These are phyloP conservation scores for Boletus reticuloceps DNA, from an alignment of 768 basidiomycete genomes.

Conservation along the genomic window DNA sequence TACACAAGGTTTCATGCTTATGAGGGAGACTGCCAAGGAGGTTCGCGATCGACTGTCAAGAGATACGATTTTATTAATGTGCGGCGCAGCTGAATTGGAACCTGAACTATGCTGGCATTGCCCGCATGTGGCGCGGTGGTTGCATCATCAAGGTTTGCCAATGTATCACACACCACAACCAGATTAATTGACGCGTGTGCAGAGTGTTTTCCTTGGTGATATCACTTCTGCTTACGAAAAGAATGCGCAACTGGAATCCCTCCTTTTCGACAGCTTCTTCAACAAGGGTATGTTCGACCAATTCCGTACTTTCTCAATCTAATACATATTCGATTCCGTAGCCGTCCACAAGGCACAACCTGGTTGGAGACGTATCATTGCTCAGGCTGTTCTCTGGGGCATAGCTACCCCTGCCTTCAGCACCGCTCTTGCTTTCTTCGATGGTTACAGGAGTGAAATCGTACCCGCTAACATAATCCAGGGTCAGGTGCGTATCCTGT, in stretches of 20 bases:
- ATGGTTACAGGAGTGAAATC: conserved; percentile 95
- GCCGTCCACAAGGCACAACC: conserved; percentile 94
- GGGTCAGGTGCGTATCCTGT: conserved; percentile 61
- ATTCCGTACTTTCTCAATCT: background rate
- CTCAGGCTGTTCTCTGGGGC: conserved; percentile 96
- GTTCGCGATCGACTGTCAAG: conserved; percentile 33
- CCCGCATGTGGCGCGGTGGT: conserved; percentile 99
- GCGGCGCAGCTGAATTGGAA: conserved; percentile 68
- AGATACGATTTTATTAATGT: conserved; percentile 3
- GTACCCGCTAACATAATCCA: conserved; percentile 94
- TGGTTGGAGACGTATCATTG: conserved; percentile 96
- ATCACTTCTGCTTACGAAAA: conserved; percentile 90
- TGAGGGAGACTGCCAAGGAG: conserved; percentile 97
- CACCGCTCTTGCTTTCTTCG: conserved; percentile 98
- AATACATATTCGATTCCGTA: conserved; percentile 23
- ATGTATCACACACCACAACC: conserved; percentile 6
- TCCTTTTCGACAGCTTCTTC: conserved; percentile 97
- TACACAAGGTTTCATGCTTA: conserved; percentile 99
- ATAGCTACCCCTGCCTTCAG: conserved; percentile 97
- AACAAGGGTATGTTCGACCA: conserved; percentile 61
- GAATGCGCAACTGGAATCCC: conserved; percentile 79
- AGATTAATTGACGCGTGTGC: conserved; percentile 6
- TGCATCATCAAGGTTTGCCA: conserved; percentile 90
- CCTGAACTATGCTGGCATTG: conserved; percentile 97
- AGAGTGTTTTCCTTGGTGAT: conserved; percentile 91